Evolutionary conservation across 352 stramenopile species (phyloP), one percentile per base, ranked within the genome.

Genomic region (Phytopythium boreale): DNA sequence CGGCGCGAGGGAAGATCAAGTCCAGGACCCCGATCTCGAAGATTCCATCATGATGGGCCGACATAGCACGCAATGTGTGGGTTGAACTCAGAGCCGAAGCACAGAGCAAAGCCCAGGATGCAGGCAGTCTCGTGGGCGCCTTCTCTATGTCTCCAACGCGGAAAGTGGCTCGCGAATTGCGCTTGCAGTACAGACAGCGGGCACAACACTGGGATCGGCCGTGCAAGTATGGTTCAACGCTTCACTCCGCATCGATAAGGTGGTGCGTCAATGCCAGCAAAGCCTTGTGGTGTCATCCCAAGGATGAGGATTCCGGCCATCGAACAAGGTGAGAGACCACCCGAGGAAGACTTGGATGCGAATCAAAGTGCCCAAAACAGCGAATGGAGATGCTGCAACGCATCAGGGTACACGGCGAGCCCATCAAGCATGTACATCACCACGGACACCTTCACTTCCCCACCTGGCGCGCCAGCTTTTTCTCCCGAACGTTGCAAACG

Each of bases 401-500:
- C 1, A 14, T 19, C 10, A 39, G 34, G 34, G 11, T 39, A 10
- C 34, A 39, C 34, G n/a, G n/a, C 6, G 10, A 15, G 34, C 34
- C 34, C 34, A 7, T 46, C 39, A 6, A 20, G 39, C 39, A 46
- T 14, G 34, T 39, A 2, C 22, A 29, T 29, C 44, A 51, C 44
- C 44, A 27, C 50, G 0, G 52, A 44, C 15, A 44, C n/a, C 0
- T 59, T 46, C 11, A 43, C 27, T 19, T 29, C 29, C 20, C 52
- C 52, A 59, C n/a, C 7, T 59, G 52, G 11, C 20, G 31, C 31
- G 34, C 52, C 52, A 47, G 34, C 9, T 27, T 44, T 24, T 59
- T 44, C 34, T 15, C 10, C 15, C 52, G 52, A 47, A 59, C 11
- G 52, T 59, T 59, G 52, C 52, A 34, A 0, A 59, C 37, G 34